A percentile compares a stretch with the other conserved stretches of the same genome.
These are phyloP conservation scores for Skeletonema grethae DNA, from an alignment of 108 stramenopile species.

Conservation along the genomic window DNA sequence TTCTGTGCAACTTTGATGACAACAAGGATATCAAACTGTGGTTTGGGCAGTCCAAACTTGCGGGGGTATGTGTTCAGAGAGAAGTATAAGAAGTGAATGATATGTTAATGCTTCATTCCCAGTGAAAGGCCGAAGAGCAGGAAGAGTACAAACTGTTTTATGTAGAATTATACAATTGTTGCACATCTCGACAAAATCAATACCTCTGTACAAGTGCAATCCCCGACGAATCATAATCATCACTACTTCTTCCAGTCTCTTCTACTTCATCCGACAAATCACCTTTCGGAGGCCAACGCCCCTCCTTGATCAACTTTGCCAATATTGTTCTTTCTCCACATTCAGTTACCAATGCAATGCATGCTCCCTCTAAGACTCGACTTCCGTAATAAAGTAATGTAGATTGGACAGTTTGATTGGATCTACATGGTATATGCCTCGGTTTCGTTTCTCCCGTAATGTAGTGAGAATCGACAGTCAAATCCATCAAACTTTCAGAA, in stretches of 20 bases:
- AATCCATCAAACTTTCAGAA: constrained; percentile 6
- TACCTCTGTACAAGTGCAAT: constrained; percentile 21
- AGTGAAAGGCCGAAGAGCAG: too few species aligned
- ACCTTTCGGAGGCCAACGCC: constrained; percentile 67
- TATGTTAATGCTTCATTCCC: too few species aligned
- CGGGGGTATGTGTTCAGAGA: too few species aligned
- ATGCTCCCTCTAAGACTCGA: constrained; percentile 69
- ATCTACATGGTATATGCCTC: constrained; percentile 27
- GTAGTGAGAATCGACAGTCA: constrained; percentile 68
- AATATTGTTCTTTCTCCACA: constrained; percentile 66
- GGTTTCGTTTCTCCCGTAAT: constrained; percentile 77
- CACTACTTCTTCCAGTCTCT: constrained; percentile 12
- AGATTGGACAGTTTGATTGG: constrained; percentile 24
- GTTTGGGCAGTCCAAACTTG: too few species aligned
- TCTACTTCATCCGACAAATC: constrained; percentile 39
- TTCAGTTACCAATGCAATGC: constrained; percentile 68
- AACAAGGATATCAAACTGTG: too few species aligned
- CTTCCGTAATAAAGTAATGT: constrained; percentile 66
- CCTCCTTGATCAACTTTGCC: constrained; percentile 62
- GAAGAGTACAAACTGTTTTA: too few species aligned
- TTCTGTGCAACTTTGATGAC: too few species aligned
- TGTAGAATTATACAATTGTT: too few species aligned
- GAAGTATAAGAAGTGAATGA: too few species aligned
- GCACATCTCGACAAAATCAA: background rate
- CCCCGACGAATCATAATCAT: constrained; percentile 10